Base-by-base conservation (phyloP, 495 filamentous ascomycete species). In the Xylona heveae region DNA sequence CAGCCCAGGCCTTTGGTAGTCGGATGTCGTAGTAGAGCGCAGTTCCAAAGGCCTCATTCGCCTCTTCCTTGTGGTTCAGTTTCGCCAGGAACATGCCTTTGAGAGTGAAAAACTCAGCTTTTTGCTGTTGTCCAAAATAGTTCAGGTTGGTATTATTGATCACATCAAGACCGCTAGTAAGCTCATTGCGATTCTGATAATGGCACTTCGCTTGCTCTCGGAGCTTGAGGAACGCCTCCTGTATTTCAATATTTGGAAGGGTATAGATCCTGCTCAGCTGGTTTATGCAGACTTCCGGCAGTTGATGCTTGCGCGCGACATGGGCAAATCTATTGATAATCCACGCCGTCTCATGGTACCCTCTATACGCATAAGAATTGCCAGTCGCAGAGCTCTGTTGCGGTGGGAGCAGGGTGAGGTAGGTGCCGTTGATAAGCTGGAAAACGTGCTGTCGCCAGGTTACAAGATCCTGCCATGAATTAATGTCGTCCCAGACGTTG, bases 31-130 rank as follows among this genome's bases (percentile, higher is more conserved):
- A 92, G 52, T 81, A 93, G 15, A 99, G 56, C 2, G 90, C 90
- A 24, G 79, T 79, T 24, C 90, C 85, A 48, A 88, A 99, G 3
- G 90, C 88, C 35, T 78, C 75, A 42, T 93, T 80, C 4, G 88
- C 83, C 34, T 95, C 90, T 9, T 76, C 71, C 43, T 80, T 78
- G 38, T 90, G 72, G 28, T 70, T 68, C 5, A 95, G 64, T 53
- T 93, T 95, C 35, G 84, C 84, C 10, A 94, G 60, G 61, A 99
- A 99, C 90, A 99, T 99, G 29, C 90, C 90, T 59, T 99, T 99
- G 28, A 99, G 64, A 0, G 84, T 99, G 55, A 91, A 95, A 54
- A 99, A 99, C 47, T 99, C 90, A 4, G 90, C 90, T 52, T 94
- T 95, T 48, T 99, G 90, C 45, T 83, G 73, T 5, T 77, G 60